Conservation (phyloP, 257 asterid species). For the Salvia rosmarinus region DNA sequence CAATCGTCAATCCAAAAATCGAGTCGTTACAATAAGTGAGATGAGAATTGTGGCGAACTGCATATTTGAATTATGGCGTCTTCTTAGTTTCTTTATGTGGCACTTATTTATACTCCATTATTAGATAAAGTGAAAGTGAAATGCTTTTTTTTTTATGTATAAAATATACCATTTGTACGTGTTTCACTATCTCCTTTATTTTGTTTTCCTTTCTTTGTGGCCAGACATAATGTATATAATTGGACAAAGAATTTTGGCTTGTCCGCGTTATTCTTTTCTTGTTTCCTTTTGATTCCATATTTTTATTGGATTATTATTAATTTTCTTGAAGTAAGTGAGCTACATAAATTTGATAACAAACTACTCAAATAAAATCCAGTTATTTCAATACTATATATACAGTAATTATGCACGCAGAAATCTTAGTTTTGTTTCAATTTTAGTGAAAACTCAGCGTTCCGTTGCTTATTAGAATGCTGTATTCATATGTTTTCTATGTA, state of each 20-base stretch:
- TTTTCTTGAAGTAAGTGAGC: neutral
- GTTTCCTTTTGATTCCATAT: neutral
- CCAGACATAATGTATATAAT: slow-evolving; percentile 13
- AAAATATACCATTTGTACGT: neutral
- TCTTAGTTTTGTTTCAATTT: too few relatives aligned
- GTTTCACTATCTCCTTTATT: slow-evolving; percentile 20
- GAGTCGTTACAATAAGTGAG: too few relatives aligned
- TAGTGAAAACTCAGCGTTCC: too few relatives aligned
- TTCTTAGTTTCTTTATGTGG: neutral
- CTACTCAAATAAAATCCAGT: neutral
- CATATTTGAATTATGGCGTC: neutral
- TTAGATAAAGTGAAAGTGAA: slow-evolving; percentile 30
- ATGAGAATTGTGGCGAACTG: too few relatives aligned
- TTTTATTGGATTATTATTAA: neutral
- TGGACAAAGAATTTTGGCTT: neutral
- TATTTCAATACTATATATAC: too few relatives aligned
- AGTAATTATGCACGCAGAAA: neutral
- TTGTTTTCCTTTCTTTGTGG: slow-evolving; percentile 10
- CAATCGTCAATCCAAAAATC: too few relatives aligned
- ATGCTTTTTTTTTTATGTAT: slow-evolving; percentile 15
- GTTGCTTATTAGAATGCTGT: too few relatives aligned
- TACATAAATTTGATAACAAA: neutral
- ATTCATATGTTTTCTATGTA: too few relatives aligned
- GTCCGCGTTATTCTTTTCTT: neutral
- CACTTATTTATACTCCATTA: slow-evolving; percentile 18